Conservation (phyloP, 2,329 filamentous ascomycete genomes). For the Teratosphaeria pseudoeucalypti region DNA sequence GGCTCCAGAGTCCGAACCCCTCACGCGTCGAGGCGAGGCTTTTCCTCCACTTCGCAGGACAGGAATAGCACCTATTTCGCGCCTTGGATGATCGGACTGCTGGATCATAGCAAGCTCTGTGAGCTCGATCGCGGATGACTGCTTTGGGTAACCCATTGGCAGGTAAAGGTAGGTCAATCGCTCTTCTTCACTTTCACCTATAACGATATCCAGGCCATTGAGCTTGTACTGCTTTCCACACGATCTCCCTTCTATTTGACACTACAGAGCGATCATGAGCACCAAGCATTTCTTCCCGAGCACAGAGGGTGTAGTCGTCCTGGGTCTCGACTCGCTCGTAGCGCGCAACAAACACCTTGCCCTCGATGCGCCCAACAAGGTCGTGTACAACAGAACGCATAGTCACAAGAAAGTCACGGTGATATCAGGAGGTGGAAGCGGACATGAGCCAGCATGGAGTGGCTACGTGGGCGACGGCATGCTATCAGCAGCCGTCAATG, state of each 20-base stretch:
- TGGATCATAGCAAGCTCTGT: neutral
- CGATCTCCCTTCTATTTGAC: neutral
- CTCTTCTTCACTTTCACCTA: neutral
- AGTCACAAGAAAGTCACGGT: constrained; percentile 34
- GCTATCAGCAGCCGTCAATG: constrained; percentile 38
- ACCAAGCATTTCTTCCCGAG: constrained; percentile 46
- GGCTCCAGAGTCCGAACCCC: neutral
- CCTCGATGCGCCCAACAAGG: constrained; percentile 38
- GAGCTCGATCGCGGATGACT: neutral
- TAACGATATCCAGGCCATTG: neutral
- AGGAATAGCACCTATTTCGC: neutral
- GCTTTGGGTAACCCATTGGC: neutral
- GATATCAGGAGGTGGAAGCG: constrained; percentile 38
- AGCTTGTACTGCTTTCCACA: neutral
- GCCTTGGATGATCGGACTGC: neutral
- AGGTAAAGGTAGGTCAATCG: neutral
- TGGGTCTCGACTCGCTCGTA: constrained; percentile 38
- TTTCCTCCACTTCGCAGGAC: neutral
- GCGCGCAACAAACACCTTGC: constrained; percentile 34
- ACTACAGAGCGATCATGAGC: constrained; percentile 31
- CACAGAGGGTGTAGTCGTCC: constrained; percentile 41
- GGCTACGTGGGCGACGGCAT: constrained; percentile 41
- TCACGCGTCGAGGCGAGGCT: neutral
- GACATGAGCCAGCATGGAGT: constrained; percentile 40
- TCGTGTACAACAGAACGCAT: constrained; percentile 38